Evolutionary conservation across 2,329 filamentous ascomycete species (phyloP).

Genomic region (Pseudogymnoascus sp.): DNA sequence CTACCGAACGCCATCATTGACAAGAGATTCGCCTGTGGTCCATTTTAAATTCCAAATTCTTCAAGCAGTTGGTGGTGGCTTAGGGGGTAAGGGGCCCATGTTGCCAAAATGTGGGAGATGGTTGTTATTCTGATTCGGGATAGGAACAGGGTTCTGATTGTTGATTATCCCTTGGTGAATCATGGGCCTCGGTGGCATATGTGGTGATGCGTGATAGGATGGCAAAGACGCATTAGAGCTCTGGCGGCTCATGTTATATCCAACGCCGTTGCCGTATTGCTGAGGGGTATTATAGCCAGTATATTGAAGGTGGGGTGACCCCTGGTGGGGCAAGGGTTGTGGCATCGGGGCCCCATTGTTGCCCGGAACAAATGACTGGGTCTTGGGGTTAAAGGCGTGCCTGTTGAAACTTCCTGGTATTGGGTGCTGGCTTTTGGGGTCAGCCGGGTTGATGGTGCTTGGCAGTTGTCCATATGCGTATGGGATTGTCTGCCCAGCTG

Average conservation of each 20-base stretch:
- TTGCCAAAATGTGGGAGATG: slow-evolving; percentile 49
- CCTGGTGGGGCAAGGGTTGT: slow-evolving; percentile 27
- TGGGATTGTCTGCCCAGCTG: slow-evolving; percentile 33
- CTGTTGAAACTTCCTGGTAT: slow-evolving; percentile 77
- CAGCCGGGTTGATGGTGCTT: slow-evolving; percentile 58
- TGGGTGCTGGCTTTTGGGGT: slow-evolving; percentile 68
- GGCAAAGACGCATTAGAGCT: slow-evolving; percentile 29
- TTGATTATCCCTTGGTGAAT: slow-evolving; percentile 25
- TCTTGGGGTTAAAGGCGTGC: slow-evolving; percentile 88
- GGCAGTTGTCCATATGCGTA: slow-evolving; percentile 78
- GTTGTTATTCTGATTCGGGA: slow-evolving; percentile 21
- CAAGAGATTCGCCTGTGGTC: slow-evolving; percentile 3
- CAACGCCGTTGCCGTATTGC: slow-evolving; percentile 26
- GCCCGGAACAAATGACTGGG: slow-evolving; percentile 77
- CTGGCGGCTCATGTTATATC: slow-evolving; percentile 29
- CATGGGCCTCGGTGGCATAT: slow-evolving; percentile 27
- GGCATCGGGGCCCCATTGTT: slow-evolving; percentile 42
- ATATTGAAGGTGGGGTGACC: slow-evolving; percentile 37
- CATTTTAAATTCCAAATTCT: slow-evolving; percentile 9
- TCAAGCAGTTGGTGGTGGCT: slow-evolving; percentile 39
- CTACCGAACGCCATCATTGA: slow-evolving; percentile 9
- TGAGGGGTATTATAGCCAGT: slow-evolving; percentile 26
- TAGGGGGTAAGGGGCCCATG: slow-evolving; percentile 43
- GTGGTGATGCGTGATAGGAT: slow-evolving; percentile 29
- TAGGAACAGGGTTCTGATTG: neutral